Evolutionary conservation across 176 grass and related monocot species (phyloP), one percentile per base, ranked within the genome.

Genomic region (Eremochloa ophiuroides): DNA sequence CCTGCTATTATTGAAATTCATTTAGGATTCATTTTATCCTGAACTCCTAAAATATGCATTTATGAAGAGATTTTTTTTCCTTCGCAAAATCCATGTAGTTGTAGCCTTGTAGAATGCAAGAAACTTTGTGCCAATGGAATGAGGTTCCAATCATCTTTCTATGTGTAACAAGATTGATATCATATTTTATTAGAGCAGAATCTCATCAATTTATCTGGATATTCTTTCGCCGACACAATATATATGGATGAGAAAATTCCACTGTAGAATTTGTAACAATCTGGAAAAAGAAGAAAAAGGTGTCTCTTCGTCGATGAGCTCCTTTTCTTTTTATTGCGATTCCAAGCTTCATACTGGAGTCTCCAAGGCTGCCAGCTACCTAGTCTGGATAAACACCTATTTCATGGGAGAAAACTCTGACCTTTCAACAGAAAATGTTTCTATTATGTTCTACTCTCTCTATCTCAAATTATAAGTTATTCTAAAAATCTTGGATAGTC

Each of bases 81-180:
- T 20, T 16, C 16, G 9, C 5, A 41, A 44, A 60, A 31, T 25
- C 26, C 33, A 51, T 29, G 4, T 41, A n/a, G n/a, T n/a, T 29
- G 14, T 47, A 47, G 44, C 3, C 14, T 47, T 47, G 13, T 9
- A 14, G 8, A 56, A 23, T 53, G 12, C 2, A 27, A 0, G 16
- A n/a, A 62, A 8, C 20, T 82, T 72, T 44, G 55, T 62, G 22
- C 80, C 27, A 73, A 62, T 16, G 27, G 80, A 82, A 72, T 62
- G 51, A 73, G 68, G 39, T 82, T 82, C 27, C 28, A 46, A 18
- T 62, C 55, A 35, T 4, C 55, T 73, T 82, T 82, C 8, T 23
- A 28, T 22, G 66, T 59, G 53, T 42, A 58, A 56, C 15, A 69
- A 58, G 67, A 73, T 62, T 26, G 66, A 6, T 33, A 10, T 41